A percentile compares a stretch with the other conserved stretches of the same genome.
Conservation (phyloP, 2,329 filamentous ascomycete species). For the Fusarium tupiense region DNA sequence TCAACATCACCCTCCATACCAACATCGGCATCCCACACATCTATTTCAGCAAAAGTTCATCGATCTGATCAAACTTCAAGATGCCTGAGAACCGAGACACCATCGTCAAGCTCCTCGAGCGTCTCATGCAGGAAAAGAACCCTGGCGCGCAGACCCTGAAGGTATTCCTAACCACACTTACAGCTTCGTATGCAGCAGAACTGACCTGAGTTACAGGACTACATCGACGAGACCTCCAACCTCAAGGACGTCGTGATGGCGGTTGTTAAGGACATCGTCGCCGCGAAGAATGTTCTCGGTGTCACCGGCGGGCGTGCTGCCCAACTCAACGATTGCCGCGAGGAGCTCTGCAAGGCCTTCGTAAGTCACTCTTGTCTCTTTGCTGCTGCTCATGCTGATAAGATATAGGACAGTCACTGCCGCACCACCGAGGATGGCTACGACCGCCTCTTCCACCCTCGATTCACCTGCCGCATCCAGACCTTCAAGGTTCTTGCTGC, state of each 20-base stretch:
- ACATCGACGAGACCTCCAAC: slow-evolving; percentile 21
- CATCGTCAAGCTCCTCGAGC: slow-evolving; percentile 12
- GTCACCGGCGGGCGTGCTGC: neutral
- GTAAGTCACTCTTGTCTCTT: neutral
- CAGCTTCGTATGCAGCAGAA: neutral
- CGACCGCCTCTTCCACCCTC: slow-evolving; percentile 17
- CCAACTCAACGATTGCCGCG: slow-evolving; percentile 18
- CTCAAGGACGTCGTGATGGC: slow-evolving; percentile 28
- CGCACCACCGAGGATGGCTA: slow-evolving; percentile 2
- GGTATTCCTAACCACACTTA: neutral
- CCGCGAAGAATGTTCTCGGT: slow-evolving; percentile 15
- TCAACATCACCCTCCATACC: slow-evolving; percentile 6
- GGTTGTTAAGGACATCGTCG: slow-evolving; percentile 27
- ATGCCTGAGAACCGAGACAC: neutral
- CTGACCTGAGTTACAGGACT: slow-evolving; percentile 12
- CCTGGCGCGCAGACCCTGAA: slow-evolving; percentile 1
- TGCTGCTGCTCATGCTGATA: neutral
- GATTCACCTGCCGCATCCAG: slow-evolving; percentile 20
- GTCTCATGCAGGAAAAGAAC: neutral
- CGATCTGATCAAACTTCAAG: neutral
- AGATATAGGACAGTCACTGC: slow-evolving; percentile 24
- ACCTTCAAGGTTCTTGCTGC: neutral
- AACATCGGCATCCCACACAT: neutral
- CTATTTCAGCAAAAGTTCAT: neutral
- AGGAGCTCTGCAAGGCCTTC: slow-evolving; percentile 13